A percentile compares a stretch with the other conserved stretches of the same genome.
Conservation (phyloP, 2,329 filamentous ascomycete species). For the Trichoderma atroviride region DNA sequence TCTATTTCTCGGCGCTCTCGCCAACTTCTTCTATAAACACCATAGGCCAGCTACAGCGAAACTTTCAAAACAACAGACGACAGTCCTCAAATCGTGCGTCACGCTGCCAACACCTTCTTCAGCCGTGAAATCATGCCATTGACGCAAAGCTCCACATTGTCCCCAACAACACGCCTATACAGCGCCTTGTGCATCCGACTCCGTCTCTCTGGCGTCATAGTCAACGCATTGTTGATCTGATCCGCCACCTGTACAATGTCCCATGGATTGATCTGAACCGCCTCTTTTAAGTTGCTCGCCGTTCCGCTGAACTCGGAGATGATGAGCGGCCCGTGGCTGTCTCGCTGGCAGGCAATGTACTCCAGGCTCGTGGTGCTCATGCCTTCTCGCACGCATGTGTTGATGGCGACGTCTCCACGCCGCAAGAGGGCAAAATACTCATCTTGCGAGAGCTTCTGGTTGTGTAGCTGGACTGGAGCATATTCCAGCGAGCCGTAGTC, state of each 20-base stretch:
- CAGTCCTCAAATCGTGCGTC: slow-evolving; percentile 27
- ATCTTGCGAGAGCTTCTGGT: slow-evolving; percentile 82
- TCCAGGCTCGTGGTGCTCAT: slow-evolving; percentile 98
- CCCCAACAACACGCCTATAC: slow-evolving; percentile 10
- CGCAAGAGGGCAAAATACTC: slow-evolving; percentile 92
- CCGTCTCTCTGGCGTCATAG: slow-evolving; percentile 69
- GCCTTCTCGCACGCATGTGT: slow-evolving; percentile 91
- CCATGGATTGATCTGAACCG: slow-evolving; percentile 96
- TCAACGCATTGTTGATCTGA: slow-evolving; percentile 78
- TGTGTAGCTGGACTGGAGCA: slow-evolving; percentile 90
- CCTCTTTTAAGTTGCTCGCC: slow-evolving; percentile 77
- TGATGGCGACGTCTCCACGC: slow-evolving; percentile 84
- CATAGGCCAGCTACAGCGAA: background rate
- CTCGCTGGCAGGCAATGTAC: slow-evolving; percentile 88
- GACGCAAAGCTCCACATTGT: slow-evolving; percentile 12
- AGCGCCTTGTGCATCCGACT: slow-evolving; percentile 65
- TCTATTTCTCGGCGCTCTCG: background rate
- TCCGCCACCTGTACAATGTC: slow-evolving; percentile 80
- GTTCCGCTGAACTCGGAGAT: slow-evolving; percentile 98
- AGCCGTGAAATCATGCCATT: slow-evolving; percentile 1
- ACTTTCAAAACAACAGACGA: background rate
- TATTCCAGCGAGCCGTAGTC: slow-evolving; percentile 84
- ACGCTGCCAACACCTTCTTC: background rate
- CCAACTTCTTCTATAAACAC: background rate
- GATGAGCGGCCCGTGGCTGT: slow-evolving; percentile 82